phyloP scores from a whole-genome alignment of 257 asterid species.

The Solanum megistacrolobum region DNA sequence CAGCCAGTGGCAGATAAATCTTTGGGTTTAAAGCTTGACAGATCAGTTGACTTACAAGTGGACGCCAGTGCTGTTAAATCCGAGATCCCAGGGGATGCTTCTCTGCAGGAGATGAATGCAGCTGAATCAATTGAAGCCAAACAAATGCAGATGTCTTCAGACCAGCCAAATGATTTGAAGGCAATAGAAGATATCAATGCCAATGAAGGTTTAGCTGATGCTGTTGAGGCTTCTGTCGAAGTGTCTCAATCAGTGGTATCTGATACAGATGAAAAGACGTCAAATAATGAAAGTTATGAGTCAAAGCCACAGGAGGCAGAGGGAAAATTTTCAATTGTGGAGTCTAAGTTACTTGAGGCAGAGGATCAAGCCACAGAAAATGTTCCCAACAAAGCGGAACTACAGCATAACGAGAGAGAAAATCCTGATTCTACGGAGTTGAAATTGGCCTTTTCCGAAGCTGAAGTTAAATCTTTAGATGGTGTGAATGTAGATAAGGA shows the following conservation, averaged over 20 bases:
- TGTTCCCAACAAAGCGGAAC: constrained; percentile 8
- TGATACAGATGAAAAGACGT: not conserved
- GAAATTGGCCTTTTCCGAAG: not conserved
- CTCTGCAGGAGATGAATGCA: not conserved
- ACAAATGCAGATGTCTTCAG: constrained; percentile 7
- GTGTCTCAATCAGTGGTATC: not conserved
- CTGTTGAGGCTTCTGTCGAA: not conserved
- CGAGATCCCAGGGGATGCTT: constrained; percentile 1
- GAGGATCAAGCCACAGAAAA: constrained; percentile 9
- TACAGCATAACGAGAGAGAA: not conserved
- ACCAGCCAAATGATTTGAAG: not conserved
- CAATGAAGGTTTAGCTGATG: not conserved
- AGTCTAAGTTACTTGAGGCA: constrained; percentile 10
- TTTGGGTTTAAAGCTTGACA: constrained; percentile 4
- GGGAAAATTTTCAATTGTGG: not conserved
- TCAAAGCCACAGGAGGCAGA: not conserved
- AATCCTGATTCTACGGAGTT: not conserved
- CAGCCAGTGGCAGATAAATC: constrained; percentile 9
- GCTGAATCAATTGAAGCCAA: constrained; percentile 6
- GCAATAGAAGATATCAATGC: not conserved
- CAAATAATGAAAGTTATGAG: not conserved
- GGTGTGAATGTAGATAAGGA: constrained; percentile 6
- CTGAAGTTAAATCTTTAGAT: constrained; percentile 12
- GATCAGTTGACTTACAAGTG: not conserved
- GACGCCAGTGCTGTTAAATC: not conserved